Conservation (phyloP, 2,329 filamentous ascomycete species). For the Cercospora sp. region DNA sequence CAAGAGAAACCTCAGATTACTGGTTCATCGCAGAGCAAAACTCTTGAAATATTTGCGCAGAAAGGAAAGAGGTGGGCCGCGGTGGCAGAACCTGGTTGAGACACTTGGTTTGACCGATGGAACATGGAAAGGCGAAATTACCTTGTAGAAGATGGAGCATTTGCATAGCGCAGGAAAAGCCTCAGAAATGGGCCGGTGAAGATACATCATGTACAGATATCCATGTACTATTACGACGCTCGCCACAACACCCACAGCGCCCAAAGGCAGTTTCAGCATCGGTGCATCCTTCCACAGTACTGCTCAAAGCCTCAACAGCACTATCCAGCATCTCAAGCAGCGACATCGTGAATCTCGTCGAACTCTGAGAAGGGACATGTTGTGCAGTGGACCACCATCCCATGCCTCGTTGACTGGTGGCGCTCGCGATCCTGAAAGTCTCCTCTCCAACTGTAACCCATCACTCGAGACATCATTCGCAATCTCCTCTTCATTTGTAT, state of each 20-base stretch:
- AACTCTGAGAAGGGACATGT: not conserved
- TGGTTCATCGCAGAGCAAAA: slow-evolving; percentile 89
- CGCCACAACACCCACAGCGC: not conserved
- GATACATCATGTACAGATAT: slow-evolving; percentile 11
- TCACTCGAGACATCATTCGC: not conserved
- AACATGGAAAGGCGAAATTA: slow-evolving; percentile 89
- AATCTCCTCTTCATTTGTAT: not conserved
- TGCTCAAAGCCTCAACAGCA: not conserved
- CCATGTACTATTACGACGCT: slow-evolving; percentile 9
- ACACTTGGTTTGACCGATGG: slow-evolving; percentile 83
- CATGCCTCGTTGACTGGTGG: not conserved
- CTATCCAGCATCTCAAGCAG: not conserved
- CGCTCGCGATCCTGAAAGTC: not conserved
- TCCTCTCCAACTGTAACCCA: not conserved
- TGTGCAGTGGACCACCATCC: not conserved
- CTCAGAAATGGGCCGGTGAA: not conserved
- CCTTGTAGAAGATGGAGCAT: slow-evolving; percentile 49
- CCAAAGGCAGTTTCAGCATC: not conserved
- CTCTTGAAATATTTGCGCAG: slow-evolving; percentile 79
- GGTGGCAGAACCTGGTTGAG: slow-evolving; percentile 84
- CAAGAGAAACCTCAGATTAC: slow-evolving; percentile 80
- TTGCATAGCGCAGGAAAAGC: not conserved
- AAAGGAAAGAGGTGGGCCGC: slow-evolving; percentile 85
- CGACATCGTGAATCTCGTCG: not conserved
- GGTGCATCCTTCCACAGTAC: not conserved